Base-by-base conservation (phyloP, 192 early-diverging fungal species). In the Coemansia javaensis region DNA sequence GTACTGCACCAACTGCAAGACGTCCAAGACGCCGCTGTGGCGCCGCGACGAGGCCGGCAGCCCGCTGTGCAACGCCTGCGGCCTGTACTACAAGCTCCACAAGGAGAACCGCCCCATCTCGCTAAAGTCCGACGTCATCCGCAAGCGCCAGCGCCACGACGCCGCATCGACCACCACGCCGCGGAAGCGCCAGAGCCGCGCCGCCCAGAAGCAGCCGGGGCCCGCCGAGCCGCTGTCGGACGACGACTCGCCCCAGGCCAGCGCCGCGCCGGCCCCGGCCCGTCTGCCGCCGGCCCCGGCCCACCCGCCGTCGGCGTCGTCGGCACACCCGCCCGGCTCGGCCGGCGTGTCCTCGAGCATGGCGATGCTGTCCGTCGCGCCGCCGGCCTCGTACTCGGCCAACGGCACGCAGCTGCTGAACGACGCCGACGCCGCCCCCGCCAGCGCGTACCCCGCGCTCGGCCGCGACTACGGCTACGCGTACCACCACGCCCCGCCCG, bases 61-160 rank as follows among this genome's bases (percentile, higher is more conserved):
- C n/a, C 82, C 91, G 4, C 79, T 99, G 25, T 99, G 97, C 64
- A 99, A 99, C 55, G 97, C 97, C 5, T 99, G 97, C 56, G 97
- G 97, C 0, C 58, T 99, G 34, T 99, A 91, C 57, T 85, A 85
- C 64, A 98, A 97, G 64, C 75, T 99, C 14, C 97, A 99, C 67
- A 89, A 90, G 32, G 85, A 90, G 24, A 82, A 84, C 8, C 77
- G 97, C 37, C 97, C 97, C 0, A 80, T 91, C 14, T 80, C 80
- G 40, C 77, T 99, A 47, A 94, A 93, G 73, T 91, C 87, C 1
- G 90, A 93, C 58, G 85, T 94, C n/a, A 95, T 99, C 56, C 81
- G 91, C 50, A 97, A 93, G 57, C 87, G 96, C 27, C 93, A 95
- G 62, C 90, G 96, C 32, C 66, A 63, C 27, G 71, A 75, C 32